These are phyloP conservation scores for Quercus lobata DNA, from an alignment of 331 rosid species.

Conservation along the genomic window DNA sequence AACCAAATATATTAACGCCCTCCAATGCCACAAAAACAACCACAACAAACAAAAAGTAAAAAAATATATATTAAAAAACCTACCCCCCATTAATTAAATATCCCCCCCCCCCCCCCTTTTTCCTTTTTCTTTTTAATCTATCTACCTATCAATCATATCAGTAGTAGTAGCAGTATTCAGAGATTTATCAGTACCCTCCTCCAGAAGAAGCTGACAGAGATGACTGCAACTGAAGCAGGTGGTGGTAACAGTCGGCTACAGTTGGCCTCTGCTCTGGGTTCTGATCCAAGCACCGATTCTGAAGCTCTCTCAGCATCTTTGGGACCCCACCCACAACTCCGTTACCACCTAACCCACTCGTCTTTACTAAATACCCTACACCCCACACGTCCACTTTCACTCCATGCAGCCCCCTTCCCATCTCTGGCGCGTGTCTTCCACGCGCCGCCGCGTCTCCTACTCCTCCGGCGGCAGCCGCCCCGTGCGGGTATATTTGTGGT, in stretches of 20 bases:
- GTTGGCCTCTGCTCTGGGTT: constrained; percentile 89
- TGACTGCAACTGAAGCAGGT: constrained; percentile 85
- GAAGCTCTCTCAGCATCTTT: constrained; percentile 80
- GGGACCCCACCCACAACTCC: constrained; percentile 35
- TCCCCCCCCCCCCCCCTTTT: too few relatives aligned
- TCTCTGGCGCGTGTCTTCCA: constrained; percentile 76
- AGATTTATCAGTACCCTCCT: constrained; percentile 18
- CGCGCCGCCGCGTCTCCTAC: constrained; percentile 28
- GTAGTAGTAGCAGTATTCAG: too few relatives aligned
- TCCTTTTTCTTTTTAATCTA: too few relatives aligned
- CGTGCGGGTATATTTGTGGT: constrained; percentile 59
- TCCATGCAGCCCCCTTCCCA: constrained; percentile 85
- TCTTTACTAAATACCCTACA: constrained; percentile 66
- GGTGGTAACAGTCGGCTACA: constrained; percentile 98
- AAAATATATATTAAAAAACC: not conserved
- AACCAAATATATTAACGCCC: not conserved
- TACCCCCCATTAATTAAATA: too few relatives aligned
- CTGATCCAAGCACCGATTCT: constrained; percentile 77
- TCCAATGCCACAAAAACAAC: not conserved
- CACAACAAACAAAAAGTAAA: too few relatives aligned
- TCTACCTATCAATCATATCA: constrained; percentile 43
- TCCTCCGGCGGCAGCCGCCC: not conserved
- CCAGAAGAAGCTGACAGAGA: constrained; percentile 41
- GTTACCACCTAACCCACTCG: constrained; percentile 39
- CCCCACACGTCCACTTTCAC: constrained; percentile 99